phyloP scores from a whole-genome alignment of 805 yeast species.

The Monosporozyma solicola region DNA sequence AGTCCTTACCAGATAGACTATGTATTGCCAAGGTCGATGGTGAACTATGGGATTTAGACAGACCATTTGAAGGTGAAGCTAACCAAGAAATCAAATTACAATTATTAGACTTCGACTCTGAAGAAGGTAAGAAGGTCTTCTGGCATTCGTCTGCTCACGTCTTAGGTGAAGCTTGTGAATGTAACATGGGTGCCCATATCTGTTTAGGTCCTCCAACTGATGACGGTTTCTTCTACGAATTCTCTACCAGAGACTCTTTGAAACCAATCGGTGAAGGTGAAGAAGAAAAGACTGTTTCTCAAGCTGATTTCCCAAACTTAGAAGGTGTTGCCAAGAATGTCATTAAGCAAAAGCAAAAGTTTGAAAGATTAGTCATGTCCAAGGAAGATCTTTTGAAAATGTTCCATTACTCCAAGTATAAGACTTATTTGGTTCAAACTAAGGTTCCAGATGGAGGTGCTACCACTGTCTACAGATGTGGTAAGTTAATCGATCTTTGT shows the following conservation, averaged over 20 bases:
- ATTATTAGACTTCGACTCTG: slow-evolving; percentile 81
- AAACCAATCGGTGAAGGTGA: slow-evolving; percentile 52
- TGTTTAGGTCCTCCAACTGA: slow-evolving; percentile 95
- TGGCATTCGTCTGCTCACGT: slow-evolving; percentile 99
- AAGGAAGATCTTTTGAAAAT: slow-evolving; percentile 85
- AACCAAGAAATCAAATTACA: slow-evolving; percentile 42
- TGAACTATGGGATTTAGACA: slow-evolving; percentile 85
- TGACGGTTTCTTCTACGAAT: slow-evolving; percentile 96
- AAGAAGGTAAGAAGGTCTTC: slow-evolving; percentile 92
- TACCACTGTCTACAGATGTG: slow-evolving; percentile 96
- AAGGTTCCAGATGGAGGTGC: slow-evolving; percentile 95
- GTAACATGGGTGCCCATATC: slow-evolving; percentile 90
- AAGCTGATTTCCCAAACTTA: slow-evolving; percentile 71
- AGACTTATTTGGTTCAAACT: slow-evolving; percentile 73
- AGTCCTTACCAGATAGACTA: slow-evolving; percentile 80
- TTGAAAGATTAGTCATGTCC: slow-evolving; percentile 85
- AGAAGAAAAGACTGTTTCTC: slow-evolving; percentile 64
- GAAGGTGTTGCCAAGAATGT: slow-evolving; percentile 84
- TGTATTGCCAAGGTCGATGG: slow-evolving; percentile 90
- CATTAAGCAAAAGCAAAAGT: slow-evolving; percentile 89
- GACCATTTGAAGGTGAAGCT: slow-evolving; percentile 73
- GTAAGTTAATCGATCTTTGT: slow-evolving; percentile 93
- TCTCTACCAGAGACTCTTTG: slow-evolving; percentile 49
- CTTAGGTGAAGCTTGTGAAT: slow-evolving; percentile 95
- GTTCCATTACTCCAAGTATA: slow-evolving; percentile 94